Evolutionary conservation across 371 early-diverging fungal genomes (phyloP), one percentile per base, ranked within the genome.

Genomic region (Rhizopus stolonifer): DNA sequence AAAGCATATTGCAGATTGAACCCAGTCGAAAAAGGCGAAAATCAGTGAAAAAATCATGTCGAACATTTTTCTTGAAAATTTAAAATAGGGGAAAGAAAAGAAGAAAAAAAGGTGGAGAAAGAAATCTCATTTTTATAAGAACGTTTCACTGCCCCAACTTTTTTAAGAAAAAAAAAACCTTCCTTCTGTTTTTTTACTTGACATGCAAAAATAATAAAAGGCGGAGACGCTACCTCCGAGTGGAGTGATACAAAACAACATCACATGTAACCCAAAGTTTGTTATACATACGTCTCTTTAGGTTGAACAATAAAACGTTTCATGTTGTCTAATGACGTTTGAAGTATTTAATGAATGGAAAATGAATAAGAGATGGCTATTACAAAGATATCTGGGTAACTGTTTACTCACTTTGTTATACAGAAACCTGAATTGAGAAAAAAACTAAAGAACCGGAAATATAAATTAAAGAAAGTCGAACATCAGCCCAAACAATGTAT

Each of bases 1-100:
- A 10, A 54, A 36, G 26, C 43, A 44, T 4, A 58, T 39, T 7
- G 44, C 10, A 17, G 44, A 54, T 17, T 58, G 45, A 15, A 63
- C 46, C 58, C 54, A 63, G 17, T 46, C 32, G 23, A 58, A 32
- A 15, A 58, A 10, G 8, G 22, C 3, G 10, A 8, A 11, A 7
- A 49, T 32, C 29, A 45, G 44, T 14, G 49, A 43, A 24, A 52
- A 22, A 31, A 57, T 5, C 36, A 36, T 17, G 10, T 54, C 46
- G 49, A 50, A 52, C 13, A 25, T 55, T 55, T 17, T 43, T 21
- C 15, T 18, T 15, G 19, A 29, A 39, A n/a, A 24, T 18, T 7
- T 24, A 25, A 31, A 26, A 5, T 34, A 38, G 10, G 31, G 13
- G 14, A 38, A 31, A 38, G 39, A 22, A 46, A 39, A 44, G 13